phyloP scores from a whole-genome alignment of 495 filamentous ascomycete genomes.

The Choiromyces venosus region DNA sequence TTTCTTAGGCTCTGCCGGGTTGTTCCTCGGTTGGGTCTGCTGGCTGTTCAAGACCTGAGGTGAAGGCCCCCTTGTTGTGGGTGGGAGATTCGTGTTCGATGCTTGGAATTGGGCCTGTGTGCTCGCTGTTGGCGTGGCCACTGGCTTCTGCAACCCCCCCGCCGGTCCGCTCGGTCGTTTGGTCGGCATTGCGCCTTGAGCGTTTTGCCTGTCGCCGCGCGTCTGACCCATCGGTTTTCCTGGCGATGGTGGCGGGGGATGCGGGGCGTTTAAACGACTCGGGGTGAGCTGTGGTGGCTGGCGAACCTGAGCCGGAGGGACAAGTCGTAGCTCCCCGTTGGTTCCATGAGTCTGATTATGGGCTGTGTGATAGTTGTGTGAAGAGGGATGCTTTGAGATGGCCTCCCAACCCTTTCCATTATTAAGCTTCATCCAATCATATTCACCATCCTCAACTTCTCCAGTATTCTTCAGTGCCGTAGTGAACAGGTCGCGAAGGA shows the following conservation, averaged over 20 bases:
- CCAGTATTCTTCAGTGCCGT: slow-evolving; percentile 92
- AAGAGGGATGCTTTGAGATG: slow-evolving; percentile 69
- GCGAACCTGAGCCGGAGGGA: slow-evolving; percentile 55
- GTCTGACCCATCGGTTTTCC: slow-evolving; percentile 73
- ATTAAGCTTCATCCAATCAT: slow-evolving; percentile 99
- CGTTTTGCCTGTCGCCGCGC: slow-evolving; percentile 76
- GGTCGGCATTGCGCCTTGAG: slow-evolving; percentile 59
- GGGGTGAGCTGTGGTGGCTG: slow-evolving; percentile 61
- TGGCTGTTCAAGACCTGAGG: slow-evolving; percentile 36
- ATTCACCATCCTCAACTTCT: slow-evolving; percentile 96
- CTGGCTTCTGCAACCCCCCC: slow-evolving; percentile 62
- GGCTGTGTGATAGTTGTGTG: slow-evolving; percentile 67
- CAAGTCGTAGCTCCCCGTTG: slow-evolving; percentile 67
- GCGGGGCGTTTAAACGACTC: slow-evolving; percentile 95
- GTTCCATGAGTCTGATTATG: slow-evolving; percentile 69
- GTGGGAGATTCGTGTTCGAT: slow-evolving; percentile 76
- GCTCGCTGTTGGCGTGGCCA: slow-evolving; percentile 71
- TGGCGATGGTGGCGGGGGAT: slow-evolving; percentile 83
- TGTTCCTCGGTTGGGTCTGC: slow-evolving; percentile 33
- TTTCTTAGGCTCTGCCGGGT: slow-evolving; percentile 33
- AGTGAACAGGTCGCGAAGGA: slow-evolving; percentile 91
- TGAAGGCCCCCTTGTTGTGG: slow-evolving; percentile 33
- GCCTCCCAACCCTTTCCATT: slow-evolving; percentile 94
- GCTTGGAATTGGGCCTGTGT: slow-evolving; percentile 87
- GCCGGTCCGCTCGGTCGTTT: slow-evolving; percentile 67